phyloP scores from a whole-genome alignment of 768 basidiomycete genomes.

The Russula brevipes region DNA sequence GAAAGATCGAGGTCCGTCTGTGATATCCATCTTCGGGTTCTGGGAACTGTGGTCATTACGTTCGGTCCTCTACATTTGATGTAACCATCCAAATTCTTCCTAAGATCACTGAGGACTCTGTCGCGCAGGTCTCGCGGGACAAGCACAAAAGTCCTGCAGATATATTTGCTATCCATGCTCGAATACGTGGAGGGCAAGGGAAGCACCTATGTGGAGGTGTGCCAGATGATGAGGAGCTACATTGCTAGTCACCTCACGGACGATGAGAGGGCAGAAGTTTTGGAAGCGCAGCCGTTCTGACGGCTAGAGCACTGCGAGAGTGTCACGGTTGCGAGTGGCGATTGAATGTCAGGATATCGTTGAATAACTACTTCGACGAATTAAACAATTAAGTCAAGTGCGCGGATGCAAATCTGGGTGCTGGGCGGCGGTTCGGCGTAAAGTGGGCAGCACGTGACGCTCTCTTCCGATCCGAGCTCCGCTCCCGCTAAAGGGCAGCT shows the following conservation, averaged over 20 bases:
- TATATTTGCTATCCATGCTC: conserved; percentile 10
- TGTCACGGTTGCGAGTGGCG: neutral
- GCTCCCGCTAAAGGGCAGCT: too few species aligned
- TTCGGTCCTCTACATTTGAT: neutral
- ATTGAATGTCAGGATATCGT: neutral
- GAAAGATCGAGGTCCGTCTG: conserved; percentile 16
- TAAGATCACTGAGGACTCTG: conserved; percentile 8
- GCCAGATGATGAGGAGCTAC: conserved; percentile 15
- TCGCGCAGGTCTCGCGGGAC: conserved; percentile 17
- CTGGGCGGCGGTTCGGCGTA: neutral
- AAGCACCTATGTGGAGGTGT: neutral
- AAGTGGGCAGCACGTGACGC: neutral
- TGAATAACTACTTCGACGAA: too few species aligned
- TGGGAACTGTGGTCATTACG: too few species aligned
- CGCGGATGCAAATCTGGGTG: conserved; percentile 28
- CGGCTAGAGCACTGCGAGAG: neutral
- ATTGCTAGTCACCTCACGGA: conserved; percentile 20
- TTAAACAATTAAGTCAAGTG: conserved; percentile 4
- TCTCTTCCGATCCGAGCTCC: neutral
- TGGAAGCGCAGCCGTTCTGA: neutral
- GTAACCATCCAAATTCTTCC: conserved; percentile 4
- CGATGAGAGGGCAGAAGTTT: neutral
- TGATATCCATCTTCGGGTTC: too few species aligned
- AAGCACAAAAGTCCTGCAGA: conserved; percentile 10
- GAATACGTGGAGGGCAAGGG: conserved; percentile 3